A percentile compares a stretch with the other conserved stretches of the same genome.
Evolutionary conservation across 2,329 filamentous ascomycete genomes (phyloP).

Genomic region (Teratosphaeria viscida): DNA sequence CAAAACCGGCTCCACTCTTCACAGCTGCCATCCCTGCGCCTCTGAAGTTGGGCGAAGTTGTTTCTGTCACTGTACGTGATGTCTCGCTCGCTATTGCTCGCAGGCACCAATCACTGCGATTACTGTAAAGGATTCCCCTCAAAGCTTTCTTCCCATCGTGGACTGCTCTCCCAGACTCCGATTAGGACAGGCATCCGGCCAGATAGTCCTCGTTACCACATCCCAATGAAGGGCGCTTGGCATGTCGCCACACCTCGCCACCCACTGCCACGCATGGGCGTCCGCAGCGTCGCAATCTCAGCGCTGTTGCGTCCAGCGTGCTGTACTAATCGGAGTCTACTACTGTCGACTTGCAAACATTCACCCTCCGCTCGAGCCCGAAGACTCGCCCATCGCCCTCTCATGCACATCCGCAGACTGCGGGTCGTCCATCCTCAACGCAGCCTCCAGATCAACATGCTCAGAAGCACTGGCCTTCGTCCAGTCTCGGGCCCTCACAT

Average conservation of each 20-base stretch:
- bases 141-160: too few species aligned
- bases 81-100: neutral
- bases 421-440: constrained; percentile 10
- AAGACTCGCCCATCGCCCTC: neutral
- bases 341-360: neutral
- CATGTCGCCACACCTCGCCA: too few species aligned
- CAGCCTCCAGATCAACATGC: constrained; percentile 17
- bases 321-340: neutral
- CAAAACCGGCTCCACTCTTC: neutral
- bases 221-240: too few species aligned
- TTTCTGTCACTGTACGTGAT: neutral
- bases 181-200: too few species aligned
- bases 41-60: neutral
- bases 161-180: too few species aligned
- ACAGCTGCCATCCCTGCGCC: neutral
- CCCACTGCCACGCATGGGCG: too few species aligned
- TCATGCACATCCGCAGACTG: neutral
- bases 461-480: constrained; percentile 7
- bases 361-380: constrained; percentile 4
- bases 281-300: neutral
- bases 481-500: constrained; percentile 8
- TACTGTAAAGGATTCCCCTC: too few species aligned
- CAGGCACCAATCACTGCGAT: neutral
- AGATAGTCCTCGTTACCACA: too few species aligned
- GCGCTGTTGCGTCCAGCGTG: neutral